These are phyloP conservation scores for Cercospora brassicicola DNA, from an alignment of 2,329 filamentous ascomycete genomes.

Conservation along the genomic window DNA sequence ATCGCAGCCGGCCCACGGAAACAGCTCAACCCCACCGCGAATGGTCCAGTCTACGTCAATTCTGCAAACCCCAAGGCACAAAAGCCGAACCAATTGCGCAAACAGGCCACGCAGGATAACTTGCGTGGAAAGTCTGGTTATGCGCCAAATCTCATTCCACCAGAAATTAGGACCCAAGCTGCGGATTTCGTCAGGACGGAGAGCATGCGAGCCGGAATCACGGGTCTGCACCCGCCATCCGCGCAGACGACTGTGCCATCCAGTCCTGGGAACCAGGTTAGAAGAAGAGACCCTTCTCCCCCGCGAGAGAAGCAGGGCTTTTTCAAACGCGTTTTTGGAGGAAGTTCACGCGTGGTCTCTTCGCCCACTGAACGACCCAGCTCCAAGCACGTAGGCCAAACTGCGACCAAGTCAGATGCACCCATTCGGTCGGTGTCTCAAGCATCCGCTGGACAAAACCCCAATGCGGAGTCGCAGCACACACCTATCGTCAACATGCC, in stretches of 20 bases:
- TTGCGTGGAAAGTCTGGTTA: conserved; percentile 29
- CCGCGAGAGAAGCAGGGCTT: conserved; percentile 70
- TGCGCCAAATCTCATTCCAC: conserved; percentile 34
- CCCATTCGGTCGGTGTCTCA: conserved; percentile 24
- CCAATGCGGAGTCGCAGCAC: conserved; percentile 20
- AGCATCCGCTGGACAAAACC: conserved; percentile 17
- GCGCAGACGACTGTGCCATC: conserved; percentile 56
- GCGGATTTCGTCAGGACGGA: conserved; percentile 52
- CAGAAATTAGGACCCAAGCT: conserved; percentile 49
- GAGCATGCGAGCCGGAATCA: conserved; percentile 38
- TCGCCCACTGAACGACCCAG: conserved; percentile 22
- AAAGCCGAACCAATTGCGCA: conserved; percentile 33
- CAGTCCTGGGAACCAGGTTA: conserved; percentile 45
- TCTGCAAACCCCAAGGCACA: conserved; percentile 23
- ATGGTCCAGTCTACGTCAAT: conserved; percentile 40
- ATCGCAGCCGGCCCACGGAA: conserved; percentile 75
- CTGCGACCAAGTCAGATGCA: conserved; percentile 10
- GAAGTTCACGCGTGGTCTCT: conserved; percentile 30
- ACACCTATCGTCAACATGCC: conserved; percentile 11
- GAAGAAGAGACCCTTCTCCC: conserved; percentile 32
- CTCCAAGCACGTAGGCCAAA: conserved; percentile 25
- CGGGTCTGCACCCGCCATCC: conserved; percentile 45
- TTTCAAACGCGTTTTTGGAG: conserved; percentile 85
- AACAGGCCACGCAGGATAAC: conserved; percentile 38
- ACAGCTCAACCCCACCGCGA: conserved; percentile 43